Base-by-base conservation (phyloP, 768 basidiomycete species). In the Russula earlei region DNA sequence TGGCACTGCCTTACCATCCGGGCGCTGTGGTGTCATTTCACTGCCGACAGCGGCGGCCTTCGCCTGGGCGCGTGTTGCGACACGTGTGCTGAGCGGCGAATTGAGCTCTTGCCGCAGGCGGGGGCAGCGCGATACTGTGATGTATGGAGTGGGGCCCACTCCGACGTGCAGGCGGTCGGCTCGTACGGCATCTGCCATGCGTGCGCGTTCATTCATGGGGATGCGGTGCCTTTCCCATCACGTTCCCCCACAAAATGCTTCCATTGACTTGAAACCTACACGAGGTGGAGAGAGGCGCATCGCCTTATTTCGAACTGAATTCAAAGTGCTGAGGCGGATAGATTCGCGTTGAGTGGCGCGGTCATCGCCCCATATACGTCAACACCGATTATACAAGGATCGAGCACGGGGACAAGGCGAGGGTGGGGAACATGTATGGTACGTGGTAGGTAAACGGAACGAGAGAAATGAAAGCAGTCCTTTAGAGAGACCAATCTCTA, bases 11-110 rank as follows among this genome's bases (percentile, higher is more conserved):
- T 10, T 10, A 15, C 5, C 17, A n/a, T 12, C 38, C 52, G 25
- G 40, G 24, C 17, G 46, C 22, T 24, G 2, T 14, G 7, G 11
- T n/a, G 8, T 11, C 27, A 38, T 34, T 22, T 15, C 12, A 17
- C 25, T 33, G 19, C 52, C 22, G 41, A 24, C 29, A 29, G 44
- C 9, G 34, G 36, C 25, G 25, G 10, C 48, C 34, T 25, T n/a
- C n/a, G 24, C 6, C 1, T 7, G 37, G 24, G 1, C 34, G 17
- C 24, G 20, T 52, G 45, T 42, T 52, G 4, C 24, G 17, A 57
- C 56, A 57, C 56, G 56, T 57, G 49, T 46, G 27, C 27, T 8
- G n/a, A 19, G 33, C 55, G 41, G 55, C 27, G 27, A 56, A 54
- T 22, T 37, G 4, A 29, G 25, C n/a, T 27, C 17, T 37, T 17